A percentile compares a stretch with the other conserved stretches of the same genome.
Evolutionary conservation across 177 flowering plant species (phyloP).

Genomic region (Telopea speciosissima): DNA sequence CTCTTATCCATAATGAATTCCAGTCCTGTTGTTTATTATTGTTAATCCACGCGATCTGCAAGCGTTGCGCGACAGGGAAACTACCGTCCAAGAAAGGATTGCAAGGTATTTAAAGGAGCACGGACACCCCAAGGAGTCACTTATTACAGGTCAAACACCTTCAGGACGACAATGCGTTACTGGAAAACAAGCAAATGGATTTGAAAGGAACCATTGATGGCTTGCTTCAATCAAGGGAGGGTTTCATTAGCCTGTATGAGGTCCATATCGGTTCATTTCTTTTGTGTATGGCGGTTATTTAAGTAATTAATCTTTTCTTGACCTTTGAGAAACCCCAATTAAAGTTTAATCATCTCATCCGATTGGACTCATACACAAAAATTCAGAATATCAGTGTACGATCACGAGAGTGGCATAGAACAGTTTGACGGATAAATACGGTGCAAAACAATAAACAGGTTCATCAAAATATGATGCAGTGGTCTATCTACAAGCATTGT

Average conservation of each 20-base stretch:
- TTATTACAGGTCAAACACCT: slow-evolving; percentile 46
- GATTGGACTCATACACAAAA: background rate
- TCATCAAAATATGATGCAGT: too few relatives aligned
- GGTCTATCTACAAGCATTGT: too few relatives aligned
- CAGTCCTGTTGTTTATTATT: background rate
- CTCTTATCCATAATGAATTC: background rate
- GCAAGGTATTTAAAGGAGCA: too few relatives aligned
- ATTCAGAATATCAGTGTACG: too few relatives aligned
- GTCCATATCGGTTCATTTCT: slow-evolving; percentile 8
- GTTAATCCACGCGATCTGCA: background rate
- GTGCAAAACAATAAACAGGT: too few relatives aligned
- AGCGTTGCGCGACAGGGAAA: too few relatives aligned
- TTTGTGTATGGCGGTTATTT: background rate
- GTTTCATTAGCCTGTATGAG: slow-evolving; percentile 48
- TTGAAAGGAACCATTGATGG: slow-evolving; percentile 42
- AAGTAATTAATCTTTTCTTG: too few relatives aligned
- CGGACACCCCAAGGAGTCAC: too few relatives aligned
- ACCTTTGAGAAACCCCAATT: too few relatives aligned
- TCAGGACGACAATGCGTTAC: slow-evolving; percentile 44
- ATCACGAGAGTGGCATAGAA: background rate
- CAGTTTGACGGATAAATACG: too few relatives aligned
- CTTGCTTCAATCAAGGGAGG: slow-evolving; percentile 46
- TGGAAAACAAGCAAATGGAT: slow-evolving; percentile 53
- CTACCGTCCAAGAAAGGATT: too few relatives aligned
- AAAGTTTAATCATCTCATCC: background rate